Evolutionary conservation across 2,329 filamentous ascomycete species (phyloP).

Genomic region (Penicillium sp.): DNA sequence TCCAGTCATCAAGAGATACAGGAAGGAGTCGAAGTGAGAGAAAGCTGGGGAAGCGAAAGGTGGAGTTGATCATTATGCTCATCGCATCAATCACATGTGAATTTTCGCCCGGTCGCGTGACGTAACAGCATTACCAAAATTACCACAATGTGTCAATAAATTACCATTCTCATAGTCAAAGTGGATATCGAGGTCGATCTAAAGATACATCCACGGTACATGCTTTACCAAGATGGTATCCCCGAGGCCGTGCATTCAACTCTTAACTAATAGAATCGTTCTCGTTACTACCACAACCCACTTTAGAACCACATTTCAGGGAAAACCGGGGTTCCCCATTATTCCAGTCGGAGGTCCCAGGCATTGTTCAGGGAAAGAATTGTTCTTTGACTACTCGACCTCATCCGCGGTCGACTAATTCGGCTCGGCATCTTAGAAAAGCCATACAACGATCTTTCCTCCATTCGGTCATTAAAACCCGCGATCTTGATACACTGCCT

Average conservation of each 20-base stretch:
- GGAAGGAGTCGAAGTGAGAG: background rate
- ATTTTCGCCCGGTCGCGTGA: slow-evolving; percentile 37
- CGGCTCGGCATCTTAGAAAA: slow-evolving; percentile 3
- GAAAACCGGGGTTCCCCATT: background rate
- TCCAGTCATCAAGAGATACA: background rate
- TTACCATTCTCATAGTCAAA: background rate
- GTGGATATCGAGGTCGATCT: background rate
- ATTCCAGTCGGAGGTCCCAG: background rate
- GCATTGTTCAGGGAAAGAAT: background rate
- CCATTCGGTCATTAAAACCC: slow-evolving; percentile 3
- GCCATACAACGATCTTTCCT: slow-evolving; percentile 8
- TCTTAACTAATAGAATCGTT: background rate
- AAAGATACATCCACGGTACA: background rate
- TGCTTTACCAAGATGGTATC: background rate
- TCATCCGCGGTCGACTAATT: slow-evolving; percentile 1
- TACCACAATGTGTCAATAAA: slow-evolving; percentile 9
- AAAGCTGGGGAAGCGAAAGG: slow-evolving; percentile 24
- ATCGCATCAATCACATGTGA: slow-evolving; percentile 38
- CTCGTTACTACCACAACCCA: background rate
- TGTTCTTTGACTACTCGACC: background rate
- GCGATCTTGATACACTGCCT: background rate
- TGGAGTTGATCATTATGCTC: slow-evolving; percentile 18
- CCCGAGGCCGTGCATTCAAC: background rate
- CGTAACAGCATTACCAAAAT: slow-evolving; percentile 32
- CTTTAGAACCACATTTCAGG: background rate